A percentile compares a stretch with the other conserved stretches of the same genome.
Conservation (phyloP, 208 protist genomes). For the Sergeia podlipaevii region DNA sequence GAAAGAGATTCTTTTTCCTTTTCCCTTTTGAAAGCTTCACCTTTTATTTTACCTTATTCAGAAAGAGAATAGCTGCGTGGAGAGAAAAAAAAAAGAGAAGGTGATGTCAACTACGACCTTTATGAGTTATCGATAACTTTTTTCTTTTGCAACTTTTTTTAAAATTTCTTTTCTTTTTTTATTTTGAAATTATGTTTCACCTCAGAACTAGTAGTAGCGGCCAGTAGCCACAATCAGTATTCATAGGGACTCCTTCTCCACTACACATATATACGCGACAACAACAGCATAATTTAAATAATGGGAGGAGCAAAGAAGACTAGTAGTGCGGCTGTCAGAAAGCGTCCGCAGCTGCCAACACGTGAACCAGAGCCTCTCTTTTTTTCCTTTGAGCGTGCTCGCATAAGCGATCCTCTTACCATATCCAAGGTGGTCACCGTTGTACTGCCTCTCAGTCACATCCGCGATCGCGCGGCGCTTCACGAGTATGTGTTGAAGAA, state of each 20-base stretch:
- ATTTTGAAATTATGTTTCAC: too few species aligned
- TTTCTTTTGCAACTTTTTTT: constrained; percentile 1
- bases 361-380: constrained; percentile 29
- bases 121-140: background rate
- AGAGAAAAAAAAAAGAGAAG: too few species aligned
- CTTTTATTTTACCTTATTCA: too few species aligned
- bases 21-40: too few species aligned
- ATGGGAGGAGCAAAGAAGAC: background rate
- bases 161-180: background rate
- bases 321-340: too few species aligned
- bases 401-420: constrained; percentile 21
- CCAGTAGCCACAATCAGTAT: too few species aligned
- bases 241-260: too few species aligned
- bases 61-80: too few species aligned
- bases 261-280: too few species aligned
- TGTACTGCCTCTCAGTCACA: constrained; percentile 34
- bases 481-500: constrained; percentile 42
- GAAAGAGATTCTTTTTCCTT: too few species aligned
- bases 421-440: constrained; percentile 28
- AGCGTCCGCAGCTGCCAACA: background rate
- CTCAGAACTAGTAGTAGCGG: too few species aligned
- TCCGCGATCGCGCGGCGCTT: constrained; percentile 28
- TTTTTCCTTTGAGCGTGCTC: constrained; percentile 29
- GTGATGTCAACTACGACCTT: background rate
- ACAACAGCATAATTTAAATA: too few species aligned